phyloP scores from a whole-genome alignment of 176 grass and related monocot species.

The Stipa capillata region DNA sequence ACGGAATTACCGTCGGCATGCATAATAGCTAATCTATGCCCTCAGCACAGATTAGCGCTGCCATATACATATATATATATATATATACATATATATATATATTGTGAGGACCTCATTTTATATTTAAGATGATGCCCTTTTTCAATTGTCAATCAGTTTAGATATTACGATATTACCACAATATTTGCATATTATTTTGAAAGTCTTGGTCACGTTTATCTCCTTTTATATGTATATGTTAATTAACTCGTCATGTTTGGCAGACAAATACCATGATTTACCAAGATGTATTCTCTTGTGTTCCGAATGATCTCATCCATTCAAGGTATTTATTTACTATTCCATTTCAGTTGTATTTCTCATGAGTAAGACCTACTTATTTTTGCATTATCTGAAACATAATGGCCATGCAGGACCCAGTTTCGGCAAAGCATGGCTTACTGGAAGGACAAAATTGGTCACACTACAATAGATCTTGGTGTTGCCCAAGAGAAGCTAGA shows the following conservation, averaged over 20 bases:
- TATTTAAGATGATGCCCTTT: no score
- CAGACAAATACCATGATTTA: slow-evolving; percentile 92
- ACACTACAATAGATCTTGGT: slow-evolving; percentile 82
- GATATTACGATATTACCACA: no score
- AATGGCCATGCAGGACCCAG: slow-evolving; percentile 37
- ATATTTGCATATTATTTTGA: not conserved
- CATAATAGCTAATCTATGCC: no score
- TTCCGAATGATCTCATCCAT: slow-evolving; percentile 87
- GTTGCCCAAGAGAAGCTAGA: slow-evolving; percentile 74
- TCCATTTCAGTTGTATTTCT: not conserved
- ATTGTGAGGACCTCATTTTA: no score
- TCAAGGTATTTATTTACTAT: slow-evolving; percentile 71
- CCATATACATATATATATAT: no score
- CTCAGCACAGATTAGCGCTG: no score
- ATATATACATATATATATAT: no score
- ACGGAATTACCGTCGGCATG: no score
- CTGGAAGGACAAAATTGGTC: slow-evolving; percentile 80
- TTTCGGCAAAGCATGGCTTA: slow-evolving; percentile 65
- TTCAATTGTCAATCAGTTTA: no score
- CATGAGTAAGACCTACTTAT: not conserved
- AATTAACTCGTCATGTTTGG: slow-evolving; percentile 10
- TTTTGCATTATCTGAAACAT: slow-evolving; percentile 15
- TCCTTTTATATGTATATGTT: not conserved
- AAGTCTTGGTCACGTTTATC: no score
- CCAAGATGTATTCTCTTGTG: slow-evolving; percentile 94